phyloP scores from a whole-genome alignment of 805 yeast species.

The Kazachstania martiniae region DNA sequence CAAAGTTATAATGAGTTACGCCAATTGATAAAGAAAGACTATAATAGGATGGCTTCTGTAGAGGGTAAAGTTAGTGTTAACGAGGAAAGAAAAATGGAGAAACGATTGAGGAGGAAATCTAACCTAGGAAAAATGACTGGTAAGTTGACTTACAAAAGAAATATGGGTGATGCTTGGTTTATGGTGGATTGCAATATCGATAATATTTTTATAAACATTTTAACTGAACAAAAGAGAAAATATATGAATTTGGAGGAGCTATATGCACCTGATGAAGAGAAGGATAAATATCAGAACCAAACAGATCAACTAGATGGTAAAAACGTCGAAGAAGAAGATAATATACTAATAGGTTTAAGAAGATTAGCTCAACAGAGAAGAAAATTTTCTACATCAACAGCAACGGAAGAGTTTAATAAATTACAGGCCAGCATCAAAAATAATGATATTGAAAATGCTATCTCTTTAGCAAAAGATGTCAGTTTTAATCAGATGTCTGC shows the following conservation, averaged over 20 bases:
- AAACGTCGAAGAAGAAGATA: constrained; percentile 8
- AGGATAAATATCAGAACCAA: constrained; percentile 9
- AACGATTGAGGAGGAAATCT: constrained; percentile 42
- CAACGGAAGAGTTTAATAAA: background rate
- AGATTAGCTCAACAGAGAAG: constrained; percentile 20
- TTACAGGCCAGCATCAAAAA: background rate
- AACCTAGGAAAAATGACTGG: constrained; percentile 44
- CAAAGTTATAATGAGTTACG: constrained; percentile 56
- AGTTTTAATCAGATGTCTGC: too few relatives aligned
- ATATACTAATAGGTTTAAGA: constrained; percentile 22
- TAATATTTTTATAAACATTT: constrained; percentile 56
- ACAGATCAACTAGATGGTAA: too few relatives aligned
- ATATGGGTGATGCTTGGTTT: constrained; percentile 67
- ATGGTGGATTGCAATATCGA: constrained; percentile 60
- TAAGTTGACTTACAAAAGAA: constrained; percentile 20
- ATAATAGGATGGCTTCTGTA: constrained; percentile 36
- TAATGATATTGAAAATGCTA: too few relatives aligned
- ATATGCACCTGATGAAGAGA: constrained; percentile 42
- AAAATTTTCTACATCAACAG: constrained; percentile 14
- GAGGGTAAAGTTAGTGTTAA: constrained; percentile 67
- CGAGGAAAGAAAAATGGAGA: constrained; percentile 38
- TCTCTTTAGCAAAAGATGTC: too few relatives aligned
- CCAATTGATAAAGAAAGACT: constrained; percentile 44
- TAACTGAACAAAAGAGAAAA: constrained; percentile 58
- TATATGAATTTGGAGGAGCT: constrained; percentile 62